These are phyloP conservation scores for Lecanicillium sp. DNA, from an alignment of 2,329 filamentous ascomycete species.

Conservation along the genomic window DNA sequence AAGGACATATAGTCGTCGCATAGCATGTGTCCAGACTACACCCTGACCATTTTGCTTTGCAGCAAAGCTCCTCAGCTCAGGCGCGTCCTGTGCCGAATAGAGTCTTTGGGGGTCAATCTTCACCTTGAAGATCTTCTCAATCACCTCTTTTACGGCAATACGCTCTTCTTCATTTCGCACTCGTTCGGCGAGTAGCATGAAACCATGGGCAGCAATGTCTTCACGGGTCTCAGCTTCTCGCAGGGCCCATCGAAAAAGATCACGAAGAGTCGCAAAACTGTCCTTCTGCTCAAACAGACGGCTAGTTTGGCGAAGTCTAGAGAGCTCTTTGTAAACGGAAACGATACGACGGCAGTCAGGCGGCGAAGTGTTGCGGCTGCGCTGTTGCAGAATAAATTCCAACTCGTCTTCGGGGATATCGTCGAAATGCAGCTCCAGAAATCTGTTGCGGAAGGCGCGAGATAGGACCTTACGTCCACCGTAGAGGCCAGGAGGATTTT, in stretches of 20 bases:
- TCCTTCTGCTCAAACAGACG: constrained; percentile 95
- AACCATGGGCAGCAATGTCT: constrained; percentile 85
- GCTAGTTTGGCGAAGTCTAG: constrained; percentile 80
- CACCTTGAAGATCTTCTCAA: constrained; percentile 87
- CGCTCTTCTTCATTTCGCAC: constrained; percentile 89
- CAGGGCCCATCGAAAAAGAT: constrained; percentile 92
- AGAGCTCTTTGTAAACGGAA: constrained; percentile 87
- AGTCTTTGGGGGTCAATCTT: constrained; percentile 67
- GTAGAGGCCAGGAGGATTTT: constrained; percentile 93
- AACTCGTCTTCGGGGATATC: constrained; percentile 95
- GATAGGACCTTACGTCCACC: constrained; percentile 91
- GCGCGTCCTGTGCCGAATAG: constrained; percentile 58
- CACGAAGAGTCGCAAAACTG: constrained; percentile 91
- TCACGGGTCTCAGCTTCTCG: constrained; percentile 79
- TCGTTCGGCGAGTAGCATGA: constrained; percentile 91
- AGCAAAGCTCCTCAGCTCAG: constrained; percentile 47
- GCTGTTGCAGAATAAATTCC: constrained; percentile 81
- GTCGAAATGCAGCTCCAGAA: constrained; percentile 94
- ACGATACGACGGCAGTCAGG: constrained; percentile 91
- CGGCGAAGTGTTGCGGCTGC: constrained; percentile 79
- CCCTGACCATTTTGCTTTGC: constrained; percentile 47
- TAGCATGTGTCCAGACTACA: constrained; percentile 92
- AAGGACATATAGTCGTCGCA: constrained; percentile 84
- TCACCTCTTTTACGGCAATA: constrained; percentile 73
- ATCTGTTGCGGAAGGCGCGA: constrained; percentile 91